Base-by-base conservation (phyloP, 2,329 filamentous ascomycete genomes). In the Epichloe baconii region DNA sequence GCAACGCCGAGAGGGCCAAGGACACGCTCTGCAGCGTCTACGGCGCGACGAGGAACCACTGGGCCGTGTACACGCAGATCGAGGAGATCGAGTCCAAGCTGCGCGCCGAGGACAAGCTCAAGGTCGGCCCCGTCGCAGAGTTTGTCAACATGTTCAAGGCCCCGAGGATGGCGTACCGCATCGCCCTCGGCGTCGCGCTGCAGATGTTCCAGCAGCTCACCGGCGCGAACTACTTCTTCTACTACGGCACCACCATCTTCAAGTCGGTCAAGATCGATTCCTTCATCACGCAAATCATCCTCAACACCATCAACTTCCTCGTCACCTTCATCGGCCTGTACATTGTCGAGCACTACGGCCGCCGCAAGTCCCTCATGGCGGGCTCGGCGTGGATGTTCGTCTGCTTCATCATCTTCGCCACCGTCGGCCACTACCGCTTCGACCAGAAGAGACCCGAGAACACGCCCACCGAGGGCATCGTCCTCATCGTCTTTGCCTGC, bases 161-260 rank as follows among this genome's bases (percentile, higher is more conserved):
- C 0, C 80, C 81, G 2, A 72, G 78, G 3, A 85, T 85, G 76
- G 63, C 73, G 0, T 83, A 84, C 57, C 75, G 82, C 1, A 79
- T 81, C 0, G 58, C 76, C 0, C 69, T 85, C 0, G 82, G 82
- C 21, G 72, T 84, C 50, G 59, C 67, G 0, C 69, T 86, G 1
- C 80, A 85, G 63, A 77, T 79, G 60, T 76, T 84, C 36, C 83
- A 86, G 62, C 83, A 86, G 58, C 70, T 86, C 0, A 85, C 79
- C 0, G 80, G 82, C 42, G 80, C 79, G 34, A 84, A 84, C 59
- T 83, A 79, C 64, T 82, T 80, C 68, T 83, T 83, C 61, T 79
- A 79, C 63, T 85, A 82, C 51, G 76, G 75, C 5, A 80, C 77
- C 23, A 73, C 71, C n/a, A 70, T 74, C 55, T 74, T 74, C 54